Evolutionary conservation across 805 yeast species (phyloP).

Genomic region (Candida pini): DNA sequence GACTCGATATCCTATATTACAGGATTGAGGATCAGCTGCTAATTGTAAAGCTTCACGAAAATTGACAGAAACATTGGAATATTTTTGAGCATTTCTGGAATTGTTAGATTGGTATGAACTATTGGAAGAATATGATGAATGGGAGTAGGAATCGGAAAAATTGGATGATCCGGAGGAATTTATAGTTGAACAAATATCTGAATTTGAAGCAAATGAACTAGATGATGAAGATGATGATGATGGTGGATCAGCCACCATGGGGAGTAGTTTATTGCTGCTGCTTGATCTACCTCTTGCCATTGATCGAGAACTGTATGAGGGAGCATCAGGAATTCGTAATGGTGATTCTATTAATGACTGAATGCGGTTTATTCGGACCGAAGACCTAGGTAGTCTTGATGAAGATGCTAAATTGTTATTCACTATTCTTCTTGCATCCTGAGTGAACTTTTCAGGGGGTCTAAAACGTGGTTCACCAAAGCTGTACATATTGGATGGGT

Average conservation of each 20-base stretch:
- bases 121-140: not conserved
- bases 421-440: constrained; percentile 21
- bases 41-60: too few species aligned
- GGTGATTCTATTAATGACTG: too few species aligned
- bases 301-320: too few species aligned
- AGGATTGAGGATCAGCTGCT: too few species aligned
- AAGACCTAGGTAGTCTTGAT: not conserved
- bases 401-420: constrained; percentile 9
- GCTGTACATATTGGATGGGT: constrained; percentile 9
- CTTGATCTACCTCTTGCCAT: too few species aligned
- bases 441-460: constrained; percentile 22
- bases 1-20: constrained; percentile 18
- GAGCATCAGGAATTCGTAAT: not conserved
- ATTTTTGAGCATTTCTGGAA: not conserved
- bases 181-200: constrained; percentile 2
- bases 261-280: not conserved
- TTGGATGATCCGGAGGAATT: not conserved
- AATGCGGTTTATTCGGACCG: not conserved
- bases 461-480: constrained; percentile 11
- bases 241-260: not conserved
- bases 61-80: too few species aligned
- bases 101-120: not conserved
- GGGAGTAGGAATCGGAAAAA: not conserved
- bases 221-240: constrained; percentile 1
- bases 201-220: not conserved